phyloP scores from a whole-genome alignment of 2,329 filamentous ascomycete species.

The Pseudogymnoascus sp. region DNA sequence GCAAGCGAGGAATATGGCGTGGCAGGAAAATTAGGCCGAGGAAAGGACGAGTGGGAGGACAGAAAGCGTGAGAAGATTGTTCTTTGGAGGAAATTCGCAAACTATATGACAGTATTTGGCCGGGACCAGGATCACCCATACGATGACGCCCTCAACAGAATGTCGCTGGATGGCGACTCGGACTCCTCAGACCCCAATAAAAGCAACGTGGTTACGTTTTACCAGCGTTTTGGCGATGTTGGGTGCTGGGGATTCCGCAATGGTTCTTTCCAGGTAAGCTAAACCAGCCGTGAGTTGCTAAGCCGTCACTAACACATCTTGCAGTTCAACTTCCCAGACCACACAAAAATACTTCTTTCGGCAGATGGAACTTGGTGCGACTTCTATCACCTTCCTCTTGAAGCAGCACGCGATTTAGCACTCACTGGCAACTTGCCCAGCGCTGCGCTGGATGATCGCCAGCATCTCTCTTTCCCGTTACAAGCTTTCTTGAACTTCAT shows the following conservation, averaged over 20 bases:
- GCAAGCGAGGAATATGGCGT: slow-evolving; percentile 48
- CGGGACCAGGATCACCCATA: slow-evolving; percentile 53
- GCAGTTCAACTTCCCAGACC: slow-evolving; percentile 79
- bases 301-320: slow-evolving; percentile 14
- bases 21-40: slow-evolving; percentile 50
- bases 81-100: slow-evolving; percentile 65
- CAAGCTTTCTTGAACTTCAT: slow-evolving; percentile 64
- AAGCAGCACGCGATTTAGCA: slow-evolving; percentile 57
- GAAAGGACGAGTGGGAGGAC: slow-evolving; percentile 56
- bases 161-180: slow-evolving; percentile 14
- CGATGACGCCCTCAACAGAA: slow-evolving; percentile 36
- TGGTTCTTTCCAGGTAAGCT: slow-evolving; percentile 62
- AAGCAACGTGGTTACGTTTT: slow-evolving; percentile 64
- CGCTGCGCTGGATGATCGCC: slow-evolving; percentile 60
- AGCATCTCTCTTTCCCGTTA: slow-evolving; percentile 62
- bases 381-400: slow-evolving; percentile 67
- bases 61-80: slow-evolving; percentile 57
- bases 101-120: slow-evolving; percentile 66
- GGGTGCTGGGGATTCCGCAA: slow-evolving; percentile 76
- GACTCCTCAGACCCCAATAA: slow-evolving; percentile 33
- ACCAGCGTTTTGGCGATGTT: slow-evolving; percentile 72
- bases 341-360: slow-evolving; percentile 76
- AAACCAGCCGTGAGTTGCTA: background rate
- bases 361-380: slow-evolving; percentile 66
- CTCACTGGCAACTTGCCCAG: slow-evolving; percentile 58